Evolutionary conservation across 768 basidiomycete species (phyloP).

Genomic region (Podaxis sp.): DNA sequence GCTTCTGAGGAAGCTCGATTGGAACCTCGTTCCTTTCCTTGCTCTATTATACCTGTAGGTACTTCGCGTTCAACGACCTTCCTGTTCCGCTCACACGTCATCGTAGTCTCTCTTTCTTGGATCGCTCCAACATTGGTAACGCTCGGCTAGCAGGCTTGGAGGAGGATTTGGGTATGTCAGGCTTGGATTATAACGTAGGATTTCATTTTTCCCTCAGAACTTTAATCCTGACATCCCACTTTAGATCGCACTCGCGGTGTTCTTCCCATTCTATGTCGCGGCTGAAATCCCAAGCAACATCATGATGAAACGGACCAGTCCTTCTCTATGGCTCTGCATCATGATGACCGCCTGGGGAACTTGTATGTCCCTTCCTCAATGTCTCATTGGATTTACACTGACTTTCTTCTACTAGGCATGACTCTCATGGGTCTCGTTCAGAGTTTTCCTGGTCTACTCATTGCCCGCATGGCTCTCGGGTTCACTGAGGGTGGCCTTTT

Average conservation of each 20-base stretch:
- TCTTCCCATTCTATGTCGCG: conserved; percentile 30
- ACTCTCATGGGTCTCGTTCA: conserved; percentile 29
- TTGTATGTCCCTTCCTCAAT: conserved; percentile 18
- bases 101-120: conserved; percentile 29
- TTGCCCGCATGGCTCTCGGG: conserved; percentile 27
- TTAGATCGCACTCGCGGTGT: conserved; percentile 28
- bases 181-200: conserved; percentile 28
- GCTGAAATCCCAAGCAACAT: conserved; percentile 33
- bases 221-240: neutral
- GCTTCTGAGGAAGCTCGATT: conserved; percentile 30
- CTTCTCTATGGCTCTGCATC: conserved; percentile 30
- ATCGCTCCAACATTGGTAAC: conserved; percentile 31
- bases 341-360: conserved; percentile 33
- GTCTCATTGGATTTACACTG: neutral
- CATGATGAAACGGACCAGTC: conserved; percentile 33
- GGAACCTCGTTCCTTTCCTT: conserved; percentile 30
- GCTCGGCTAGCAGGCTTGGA: conserved; percentile 29
- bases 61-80: neutral
- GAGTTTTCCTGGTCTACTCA: conserved; percentile 23
- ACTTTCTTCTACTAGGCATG: conserved; percentile 21
- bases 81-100: neutral
- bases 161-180: conserved; percentile 24
- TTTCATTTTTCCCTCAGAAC: neutral
- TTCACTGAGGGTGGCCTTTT: conserved; percentile 30
- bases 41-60: conserved; percentile 29